These are phyloP conservation scores for Lecanicillium sp. DNA, from an alignment of 2,329 filamentous ascomycete genomes.

Conservation along the genomic window DNA sequence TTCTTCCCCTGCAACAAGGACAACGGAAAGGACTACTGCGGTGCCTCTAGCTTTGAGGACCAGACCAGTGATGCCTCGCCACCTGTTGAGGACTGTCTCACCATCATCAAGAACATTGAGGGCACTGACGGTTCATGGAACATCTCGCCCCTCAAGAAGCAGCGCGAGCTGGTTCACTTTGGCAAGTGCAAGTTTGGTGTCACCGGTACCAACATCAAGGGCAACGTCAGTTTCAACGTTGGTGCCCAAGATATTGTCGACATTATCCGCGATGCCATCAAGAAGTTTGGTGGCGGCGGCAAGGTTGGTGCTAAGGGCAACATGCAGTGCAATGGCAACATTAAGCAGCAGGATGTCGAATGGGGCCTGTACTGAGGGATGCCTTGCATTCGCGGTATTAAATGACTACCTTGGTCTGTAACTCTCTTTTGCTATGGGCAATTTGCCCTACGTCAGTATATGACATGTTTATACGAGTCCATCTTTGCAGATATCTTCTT, in stretches of 20 bases:
- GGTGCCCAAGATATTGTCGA: conserved; percentile 32
- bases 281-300: conserved; percentile 23
- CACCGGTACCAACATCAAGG: conserved; percentile 15
- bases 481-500: background rate
- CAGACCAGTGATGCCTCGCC: conserved; percentile 30
- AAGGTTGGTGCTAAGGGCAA: conserved; percentile 29
- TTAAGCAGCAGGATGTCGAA: conserved; percentile 15
- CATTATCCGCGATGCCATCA: conserved; percentile 27
- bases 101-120: conserved; percentile 30
- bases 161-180: conserved; percentile 13
- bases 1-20: conserved; percentile 29
- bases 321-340: conserved; percentile 25
- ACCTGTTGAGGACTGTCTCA: conserved; percentile 27
- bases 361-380: conserved; percentile 24
- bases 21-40: conserved; percentile 22
- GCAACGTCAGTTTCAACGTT: conserved; percentile 25
- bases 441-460: background rate
- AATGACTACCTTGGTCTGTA: too few species aligned
- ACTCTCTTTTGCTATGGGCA: too few species aligned
- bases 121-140: conserved; percentile 7
- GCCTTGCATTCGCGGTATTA: too few species aligned
- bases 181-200: conserved; percentile 30
- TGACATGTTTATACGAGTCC: background rate
- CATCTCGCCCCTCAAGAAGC: conserved; percentile 3
- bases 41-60: conserved; percentile 28